Evolutionary conservation across 2,329 filamentous ascomycete genomes (phyloP).

Genomic region (Calonectria montana): DNA sequence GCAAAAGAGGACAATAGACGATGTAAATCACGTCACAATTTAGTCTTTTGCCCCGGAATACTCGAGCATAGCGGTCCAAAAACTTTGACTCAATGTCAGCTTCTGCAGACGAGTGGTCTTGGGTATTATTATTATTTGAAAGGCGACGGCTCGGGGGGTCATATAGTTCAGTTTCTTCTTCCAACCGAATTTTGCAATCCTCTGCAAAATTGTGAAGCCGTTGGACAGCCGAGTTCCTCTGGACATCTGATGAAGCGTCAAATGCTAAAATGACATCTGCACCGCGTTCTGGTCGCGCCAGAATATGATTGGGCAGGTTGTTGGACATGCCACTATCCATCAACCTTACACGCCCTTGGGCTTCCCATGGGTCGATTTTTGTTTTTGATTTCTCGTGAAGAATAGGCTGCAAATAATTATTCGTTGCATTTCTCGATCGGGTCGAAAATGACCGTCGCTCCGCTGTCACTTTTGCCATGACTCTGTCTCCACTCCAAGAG

Average conservation of each 20-base stretch:
- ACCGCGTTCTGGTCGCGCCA: constrained; percentile 27
- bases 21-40: constrained; percentile 27
- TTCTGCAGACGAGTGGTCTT: accelerated
- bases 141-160: background rate
- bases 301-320: constrained; percentile 34
- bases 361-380: constrained; percentile 22
- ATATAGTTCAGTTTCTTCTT: constrained; percentile 7
- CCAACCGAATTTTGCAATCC: constrained; percentile 28
- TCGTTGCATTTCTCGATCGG: background rate
- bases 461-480: constrained; percentile 10
- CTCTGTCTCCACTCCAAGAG: constrained; percentile 6
- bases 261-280: constrained; percentile 34
- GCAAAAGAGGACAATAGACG: constrained; percentile 34
- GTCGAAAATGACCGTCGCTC: constrained; percentile 9
- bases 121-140: accelerated
- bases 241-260: constrained; percentile 36
- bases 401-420: background rate
- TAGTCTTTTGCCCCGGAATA: constrained; percentile 25
- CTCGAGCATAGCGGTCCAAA: constrained; percentile 24
- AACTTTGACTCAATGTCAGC: constrained; percentile 5
- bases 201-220: constrained; percentile 35
- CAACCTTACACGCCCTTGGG: constrained; percentile 30
- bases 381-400: background rate
- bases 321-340: constrained; percentile 42
- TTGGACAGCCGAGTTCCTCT: constrained; percentile 28